A percentile compares a stretch with the other conserved stretches of the same genome.
Conservation (phyloP, 768 basidiomycete species). For the Gymnopilus dilepis region DNA sequence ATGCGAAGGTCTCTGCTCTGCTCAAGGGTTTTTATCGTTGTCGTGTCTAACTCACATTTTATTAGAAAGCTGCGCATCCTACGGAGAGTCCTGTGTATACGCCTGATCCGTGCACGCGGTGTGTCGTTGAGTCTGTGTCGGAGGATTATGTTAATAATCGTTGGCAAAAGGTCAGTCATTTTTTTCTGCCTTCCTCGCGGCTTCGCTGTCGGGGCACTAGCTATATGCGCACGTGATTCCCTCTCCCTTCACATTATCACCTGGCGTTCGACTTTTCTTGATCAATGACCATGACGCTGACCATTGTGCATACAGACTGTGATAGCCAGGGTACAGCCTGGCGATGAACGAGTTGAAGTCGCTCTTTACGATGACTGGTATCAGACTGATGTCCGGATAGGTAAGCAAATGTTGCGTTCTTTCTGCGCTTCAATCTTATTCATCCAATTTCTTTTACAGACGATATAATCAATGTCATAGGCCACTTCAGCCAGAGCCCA, state of each 20-base stretch:
- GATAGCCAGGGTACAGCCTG: slow-evolving; percentile 38
- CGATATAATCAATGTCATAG: slow-evolving; percentile 83
- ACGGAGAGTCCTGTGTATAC: slow-evolving; percentile 21
- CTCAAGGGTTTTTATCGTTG: not conserved
- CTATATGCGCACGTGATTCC: slow-evolving; percentile 36
- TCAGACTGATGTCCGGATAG: slow-evolving; percentile 60
- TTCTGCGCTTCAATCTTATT: not conserved
- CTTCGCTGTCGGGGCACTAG: not conserved
- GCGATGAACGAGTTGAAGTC: slow-evolving; percentile 50
- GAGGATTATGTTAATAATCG: slow-evolving; percentile 36
- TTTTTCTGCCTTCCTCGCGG: not conserved
- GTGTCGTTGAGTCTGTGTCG: slow-evolving; percentile 53
- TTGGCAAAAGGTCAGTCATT: slow-evolving; percentile 46
- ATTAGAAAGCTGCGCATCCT: slow-evolving; percentile 9
- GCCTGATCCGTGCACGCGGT: slow-evolving; percentile 55
- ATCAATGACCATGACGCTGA: not conserved
- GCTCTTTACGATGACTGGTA: slow-evolving; percentile 83
- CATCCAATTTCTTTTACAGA: slow-evolving; percentile 46
- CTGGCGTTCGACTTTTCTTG: not conserved
- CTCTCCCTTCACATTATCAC: not conserved
- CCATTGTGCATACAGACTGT: slow-evolving; percentile 55
- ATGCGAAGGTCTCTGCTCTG: not conserved
- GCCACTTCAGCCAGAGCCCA: slow-evolving; percentile 40
- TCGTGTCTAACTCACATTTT: not conserved
- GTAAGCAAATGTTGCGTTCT: slow-evolving; percentile 43